phyloP scores from a whole-genome alignment of 176 grass and related monocot genomes.

The Raddia distichophylla region DNA sequence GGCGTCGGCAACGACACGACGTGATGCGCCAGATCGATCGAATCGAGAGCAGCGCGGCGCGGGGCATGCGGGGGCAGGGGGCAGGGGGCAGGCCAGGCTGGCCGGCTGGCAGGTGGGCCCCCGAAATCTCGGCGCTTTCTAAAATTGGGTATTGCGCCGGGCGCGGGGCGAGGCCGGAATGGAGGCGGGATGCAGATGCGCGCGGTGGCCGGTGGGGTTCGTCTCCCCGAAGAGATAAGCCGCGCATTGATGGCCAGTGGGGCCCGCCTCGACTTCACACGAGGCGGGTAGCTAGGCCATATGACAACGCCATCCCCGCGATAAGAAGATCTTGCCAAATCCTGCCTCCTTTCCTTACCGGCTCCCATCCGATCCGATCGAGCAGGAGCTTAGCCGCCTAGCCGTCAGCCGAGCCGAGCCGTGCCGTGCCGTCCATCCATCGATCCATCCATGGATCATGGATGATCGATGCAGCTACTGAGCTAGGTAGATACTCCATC shows the following conservation, averaged over 20 bases:
- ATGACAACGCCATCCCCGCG: not conserved
- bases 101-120: not conserved
- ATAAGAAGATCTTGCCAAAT: slow-evolving; percentile 1
- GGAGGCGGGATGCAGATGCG: not conserved
- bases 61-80: too few species aligned
- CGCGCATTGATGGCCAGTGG: slow-evolving; percentile 21
- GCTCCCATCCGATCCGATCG: too few species aligned
- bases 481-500: too few species aligned
- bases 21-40: not conserved
- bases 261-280: not conserved
- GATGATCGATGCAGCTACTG: too few species aligned
- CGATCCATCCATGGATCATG: too few species aligned
- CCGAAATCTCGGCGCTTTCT: slow-evolving; percentile 33
- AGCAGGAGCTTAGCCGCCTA: too few species aligned
- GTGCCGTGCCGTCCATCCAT: too few species aligned
- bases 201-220: not conserved
- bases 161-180: not conserved
- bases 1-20: not conserved
- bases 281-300: not conserved
- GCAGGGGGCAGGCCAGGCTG: slow-evolving; percentile 34
- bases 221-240: slow-evolving; percentile 8
- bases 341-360: not conserved
- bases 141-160: slow-evolving; percentile 37
- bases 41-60: too few species aligned
- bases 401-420: too few species aligned